A percentile compares a stretch with the other conserved stretches of the same genome.
Evolutionary conservation across 2,329 filamentous ascomycete genomes (phyloP).

Genomic region (Leptographium flavum): DNA sequence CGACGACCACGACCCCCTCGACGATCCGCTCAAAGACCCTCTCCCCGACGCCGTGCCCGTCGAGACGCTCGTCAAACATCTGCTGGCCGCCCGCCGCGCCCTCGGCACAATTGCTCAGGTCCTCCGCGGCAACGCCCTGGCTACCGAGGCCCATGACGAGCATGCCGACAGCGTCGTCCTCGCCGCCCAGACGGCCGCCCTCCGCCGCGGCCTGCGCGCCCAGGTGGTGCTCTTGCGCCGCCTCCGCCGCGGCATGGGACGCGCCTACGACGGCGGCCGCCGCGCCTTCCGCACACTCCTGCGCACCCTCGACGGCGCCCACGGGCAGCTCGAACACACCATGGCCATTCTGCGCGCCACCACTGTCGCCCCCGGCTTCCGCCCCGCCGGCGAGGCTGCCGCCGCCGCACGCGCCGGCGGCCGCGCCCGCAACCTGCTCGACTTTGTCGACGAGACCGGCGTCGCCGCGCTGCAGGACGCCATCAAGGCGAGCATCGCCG

Average conservation of each 20-base stretch:
- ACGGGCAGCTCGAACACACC: conserved; percentile 49
- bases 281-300: conserved; percentile 48
- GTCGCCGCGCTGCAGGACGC: conserved; percentile 52
- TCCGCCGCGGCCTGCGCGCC: conserved; percentile 45
- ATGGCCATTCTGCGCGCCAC: conserved; percentile 51
- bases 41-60: conserved; percentile 29
- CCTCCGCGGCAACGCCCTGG: conserved; percentile 74
- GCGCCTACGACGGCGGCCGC: conserved; percentile 42
- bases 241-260: conserved; percentile 35
- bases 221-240: conserved; percentile 37
- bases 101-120: conserved; percentile 73
- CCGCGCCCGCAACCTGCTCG: conserved; percentile 47
- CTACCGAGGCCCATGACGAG: conserved; percentile 57
- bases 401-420: no score
- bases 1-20: neutral
- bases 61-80: conserved; percentile 68
- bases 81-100: conserved; percentile 76
- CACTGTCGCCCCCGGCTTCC: conserved; percentile 47
- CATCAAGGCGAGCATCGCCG: conserved; percentile 56
- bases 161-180: conserved; percentile 69
- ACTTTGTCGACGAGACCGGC: conserved; percentile 62
- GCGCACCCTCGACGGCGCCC: conserved; percentile 50
- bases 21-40: no score
- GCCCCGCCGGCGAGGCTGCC: conserved; percentile 41
- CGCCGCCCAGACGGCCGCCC: conserved; percentile 52